Base-by-base conservation (phyloP, 2,329 filamentous ascomycete species). In the Sarocladium oryzae region DNA sequence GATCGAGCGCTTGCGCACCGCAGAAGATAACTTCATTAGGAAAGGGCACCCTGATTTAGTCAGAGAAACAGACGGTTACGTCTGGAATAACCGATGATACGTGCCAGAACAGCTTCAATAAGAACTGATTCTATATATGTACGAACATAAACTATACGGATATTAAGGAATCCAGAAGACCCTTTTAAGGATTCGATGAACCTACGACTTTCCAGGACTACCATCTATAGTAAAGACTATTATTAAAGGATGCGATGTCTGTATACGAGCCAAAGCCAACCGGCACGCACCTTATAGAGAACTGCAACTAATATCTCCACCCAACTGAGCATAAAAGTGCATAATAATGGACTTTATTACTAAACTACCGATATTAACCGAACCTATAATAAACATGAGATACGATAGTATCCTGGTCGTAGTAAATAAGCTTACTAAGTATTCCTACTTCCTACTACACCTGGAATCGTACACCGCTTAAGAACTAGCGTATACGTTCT, bases 271-370 rank as follows among this genome's bases (percentile, higher is more conserved):
- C 41, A 53, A 53, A 51, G 52, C 35, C 35, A 51, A 37, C 16
- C 50, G 37, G 49, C 52, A 56, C 52, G 52, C 54, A 45, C 43
- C 50, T 28, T 50, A 49, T 46, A 43, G 46, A 53, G 24, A 53
- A 55, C 26, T 51, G 40, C 24, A 51, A 51, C 50, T 51, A 52
- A 24, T 55, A 43, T 16, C 20, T 23, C 28, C 51, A 48, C 23
- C 30, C 33, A 49, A 16, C 38, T 38, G 28, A 52, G 26, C 52
- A 56, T 54, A 52, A 33, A 16, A 51, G 40, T 49, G 33, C 38
- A 37, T 43, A 4, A 23, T 18, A 4, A 43, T 43, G 18, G 38
- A 43, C 20, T 21, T 20, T 8, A 43, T 43, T n/a, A 23, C 20
- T 10, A 26, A 43, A 18, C 38, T 43, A 21, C 38, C 20, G n/a